These are phyloP conservation scores for Paraconiothyrium sp. DNA, from an alignment of 2,329 filamentous ascomycete species.

Conservation along the genomic window DNA sequence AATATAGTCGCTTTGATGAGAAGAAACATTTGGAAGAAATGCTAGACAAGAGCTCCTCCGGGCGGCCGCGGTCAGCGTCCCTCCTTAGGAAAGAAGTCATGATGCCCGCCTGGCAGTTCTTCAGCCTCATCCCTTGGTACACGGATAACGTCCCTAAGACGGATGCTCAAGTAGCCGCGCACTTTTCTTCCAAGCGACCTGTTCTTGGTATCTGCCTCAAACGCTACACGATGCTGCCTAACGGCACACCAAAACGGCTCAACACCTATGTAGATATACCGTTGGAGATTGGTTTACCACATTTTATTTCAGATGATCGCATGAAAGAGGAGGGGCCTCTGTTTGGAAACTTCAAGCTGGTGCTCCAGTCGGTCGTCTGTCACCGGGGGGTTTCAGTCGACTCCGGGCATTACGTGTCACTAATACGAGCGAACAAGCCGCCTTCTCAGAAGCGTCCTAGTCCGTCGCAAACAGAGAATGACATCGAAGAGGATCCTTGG, in stretches of 20 bases:
- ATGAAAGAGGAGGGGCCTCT: conserved; percentile 72
- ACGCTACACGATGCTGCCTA: conserved; percentile 79
- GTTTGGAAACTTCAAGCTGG: conserved; percentile 90
- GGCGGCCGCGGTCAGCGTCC: conserved; percentile 49
- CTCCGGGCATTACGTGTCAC: conserved; percentile 89
- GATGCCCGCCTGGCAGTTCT: conserved; percentile 98
- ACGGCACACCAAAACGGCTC: conserved; percentile 74
- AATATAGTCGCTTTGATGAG: conserved; percentile 62
- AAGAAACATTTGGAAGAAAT: conserved; percentile 57
- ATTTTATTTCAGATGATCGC: conserved; percentile 86
- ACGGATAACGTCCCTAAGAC: conserved; percentile 71
- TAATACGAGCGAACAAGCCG: conserved; percentile 75
- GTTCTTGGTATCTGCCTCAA: conserved; percentile 94
- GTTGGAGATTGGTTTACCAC: conserved; percentile 80
- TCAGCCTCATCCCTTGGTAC: conserved; percentile 95
- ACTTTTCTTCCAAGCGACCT: conserved; percentile 83
- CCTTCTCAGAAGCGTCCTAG: conserved; percentile 44
- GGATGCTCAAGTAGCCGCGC: conserved; percentile 85
- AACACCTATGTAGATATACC: conserved; percentile 93
- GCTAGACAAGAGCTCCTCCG: conserved; percentile 42
- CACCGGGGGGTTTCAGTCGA: conserved; percentile 87
- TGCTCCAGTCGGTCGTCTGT: conserved; percentile 90
- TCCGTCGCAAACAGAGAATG: conserved; percentile 57
- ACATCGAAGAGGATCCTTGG: conserved; percentile 67
- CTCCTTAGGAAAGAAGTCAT: conserved; percentile 79